These are phyloP conservation scores for Yarrowia osloensis DNA, from an alignment of 805 yeast species.

Conservation along the genomic window DNA sequence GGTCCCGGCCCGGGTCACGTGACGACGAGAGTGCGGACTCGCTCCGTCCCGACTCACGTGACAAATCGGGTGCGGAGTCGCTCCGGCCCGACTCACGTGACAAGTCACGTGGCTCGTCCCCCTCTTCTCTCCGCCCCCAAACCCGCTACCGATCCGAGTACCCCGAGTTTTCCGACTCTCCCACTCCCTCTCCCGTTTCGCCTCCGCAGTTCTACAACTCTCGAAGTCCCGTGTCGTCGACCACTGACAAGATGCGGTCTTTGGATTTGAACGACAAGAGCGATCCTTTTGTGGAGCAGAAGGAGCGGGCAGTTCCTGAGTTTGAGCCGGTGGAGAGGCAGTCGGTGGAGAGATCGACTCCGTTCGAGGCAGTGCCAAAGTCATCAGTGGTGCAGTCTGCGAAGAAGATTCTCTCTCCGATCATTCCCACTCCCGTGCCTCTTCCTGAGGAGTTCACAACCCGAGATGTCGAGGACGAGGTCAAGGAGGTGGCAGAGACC, in stretches of 20 bases:
- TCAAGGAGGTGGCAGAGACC: slow-evolving; percentile 7
- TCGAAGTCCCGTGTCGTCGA: neutral
- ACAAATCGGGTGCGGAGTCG: no score
- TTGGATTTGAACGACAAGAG: neutral
- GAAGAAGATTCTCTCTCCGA: neutral
- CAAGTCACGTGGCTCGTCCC: neutral
- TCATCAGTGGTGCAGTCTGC: neutral
- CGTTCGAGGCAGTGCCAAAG: neutral
- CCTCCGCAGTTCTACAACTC: slow-evolving; percentile 20
- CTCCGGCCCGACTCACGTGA: neutral
- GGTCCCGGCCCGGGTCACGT: neutral
- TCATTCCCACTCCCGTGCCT: slow-evolving; percentile 8
- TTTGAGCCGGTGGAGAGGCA: neutral
- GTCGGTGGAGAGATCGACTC: neutral
- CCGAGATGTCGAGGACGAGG: neutral
- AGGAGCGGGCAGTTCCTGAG: no score
- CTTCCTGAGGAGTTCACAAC: neutral
- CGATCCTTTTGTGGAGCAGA: neutral
- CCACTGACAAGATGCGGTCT: neutral
- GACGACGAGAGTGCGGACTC: no score
- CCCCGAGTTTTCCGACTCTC: slow-evolving; percentile 7
- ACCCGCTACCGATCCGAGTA: neutral
- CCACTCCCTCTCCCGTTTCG: neutral
- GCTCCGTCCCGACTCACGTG: neutral
- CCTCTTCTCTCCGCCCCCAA: neutral